Evolutionary conservation across 2,329 filamentous ascomycete species (phyloP), one percentile per base, ranked within the genome.

Genomic region (Penicillium expansum): DNA sequence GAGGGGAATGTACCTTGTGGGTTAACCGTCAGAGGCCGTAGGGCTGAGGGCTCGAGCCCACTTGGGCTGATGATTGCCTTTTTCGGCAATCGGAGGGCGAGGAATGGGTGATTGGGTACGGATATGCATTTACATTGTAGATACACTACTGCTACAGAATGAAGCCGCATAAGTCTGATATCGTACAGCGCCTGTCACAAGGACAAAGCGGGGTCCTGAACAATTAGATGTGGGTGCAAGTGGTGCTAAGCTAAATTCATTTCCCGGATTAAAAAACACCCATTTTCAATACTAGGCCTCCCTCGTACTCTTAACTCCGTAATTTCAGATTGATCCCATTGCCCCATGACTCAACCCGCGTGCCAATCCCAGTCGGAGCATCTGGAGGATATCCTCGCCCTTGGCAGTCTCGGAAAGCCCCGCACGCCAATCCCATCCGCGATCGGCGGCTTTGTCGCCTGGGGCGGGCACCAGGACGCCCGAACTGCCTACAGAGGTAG

Each of bases 401-500:
- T 77, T 85, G 18, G 82, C 84, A 11, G 79, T 80, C 30, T 83
- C 81, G 10, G 77, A 71, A 44, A 90, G 76, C 1, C 80, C 81
- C 9, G 76, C 77, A 68, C 85, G 79, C 87, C 88, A 95, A 78
- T 86, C 89, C 90, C 89, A 92, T 13, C 85, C 85, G 52, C 88
- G 78, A 62, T 83, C 73, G 53, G 81, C 69, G 18, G 52, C 43
- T 55, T 65, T 64, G 41, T 66, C 63, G 41, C 63, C 62, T 14
- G 67, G 62, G 30, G 68, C 63, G 20, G 72, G 72, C 1, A 79
- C 70, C 18, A 83, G 67, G 6, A 84, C 76, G 0, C 78, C 80
- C 7, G 82, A 84, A 20, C 79, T 78, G n/a, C 78, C 75, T 49
- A 86, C 80, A 13, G 84, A 87, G 24, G 61, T 30, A 5, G 57